phyloP scores from a whole-genome alignment of 2,329 filamentous ascomycete species.

The Ophiostoma quercus region DNA sequence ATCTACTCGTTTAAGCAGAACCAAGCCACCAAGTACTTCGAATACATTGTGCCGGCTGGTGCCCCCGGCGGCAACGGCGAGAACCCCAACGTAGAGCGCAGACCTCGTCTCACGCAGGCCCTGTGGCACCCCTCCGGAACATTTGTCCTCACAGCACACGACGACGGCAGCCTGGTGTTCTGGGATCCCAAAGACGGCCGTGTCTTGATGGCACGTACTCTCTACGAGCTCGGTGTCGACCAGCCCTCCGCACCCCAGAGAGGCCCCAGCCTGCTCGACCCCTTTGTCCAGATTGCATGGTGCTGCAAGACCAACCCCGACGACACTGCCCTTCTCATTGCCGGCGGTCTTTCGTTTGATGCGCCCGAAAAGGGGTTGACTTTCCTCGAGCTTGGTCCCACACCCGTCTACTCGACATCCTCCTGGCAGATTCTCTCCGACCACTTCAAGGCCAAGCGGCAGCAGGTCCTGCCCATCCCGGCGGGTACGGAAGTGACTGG shows the following conservation, averaged over 20 bases:
- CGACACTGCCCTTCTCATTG: conserved; percentile 81
- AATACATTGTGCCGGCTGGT: conserved; percentile 74
- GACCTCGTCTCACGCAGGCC: conserved; percentile 73
- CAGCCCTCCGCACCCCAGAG: conserved; percentile 51
- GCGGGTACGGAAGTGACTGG: conserved; percentile 70
- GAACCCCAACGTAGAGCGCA: conserved; percentile 56
- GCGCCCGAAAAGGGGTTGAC: conserved; percentile 70
- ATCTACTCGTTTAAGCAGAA: conserved; percentile 95
- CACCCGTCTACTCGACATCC: conserved; percentile 85
- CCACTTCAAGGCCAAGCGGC: conserved; percentile 80
- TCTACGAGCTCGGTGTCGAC: conserved; percentile 69
- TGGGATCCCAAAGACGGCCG: conserved; percentile 91
- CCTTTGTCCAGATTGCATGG: conserved; percentile 77
- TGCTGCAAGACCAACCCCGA: conserved; percentile 92
- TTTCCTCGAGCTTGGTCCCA: conserved; percentile 82
- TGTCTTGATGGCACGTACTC: conserved; percentile 73
- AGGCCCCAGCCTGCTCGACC: conserved; percentile 58
- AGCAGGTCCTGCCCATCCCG: conserved; percentile 68
- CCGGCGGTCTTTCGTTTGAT: conserved; percentile 68
- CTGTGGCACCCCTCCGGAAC: conserved; percentile 94
- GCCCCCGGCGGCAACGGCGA: conserved; percentile 76
- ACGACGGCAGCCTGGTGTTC: conserved; percentile 85
- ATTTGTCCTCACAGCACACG: conserved; percentile 79
- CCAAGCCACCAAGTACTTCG: conserved; percentile 68
- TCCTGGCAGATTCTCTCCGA: conserved; percentile 76